Evolutionary conservation across 306 rosid genomes (phyloP), one percentile per base, ranked within the genome.

Genomic region (Vicia faba): DNA sequence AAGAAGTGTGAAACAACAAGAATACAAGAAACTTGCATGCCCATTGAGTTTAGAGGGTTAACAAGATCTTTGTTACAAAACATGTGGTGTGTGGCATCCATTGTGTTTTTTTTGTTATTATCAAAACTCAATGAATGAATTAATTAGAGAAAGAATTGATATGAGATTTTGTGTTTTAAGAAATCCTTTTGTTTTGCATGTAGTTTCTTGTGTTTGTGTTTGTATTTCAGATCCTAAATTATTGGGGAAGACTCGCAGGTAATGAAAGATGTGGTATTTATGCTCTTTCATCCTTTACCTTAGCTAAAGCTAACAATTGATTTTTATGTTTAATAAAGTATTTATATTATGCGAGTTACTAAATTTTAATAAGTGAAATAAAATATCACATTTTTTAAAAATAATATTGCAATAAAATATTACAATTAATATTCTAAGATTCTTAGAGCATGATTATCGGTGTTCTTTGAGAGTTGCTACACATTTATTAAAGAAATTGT

Each of bases 1-100:
- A 93, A 93, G 71, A 90, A 69, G 70, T 89, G 97, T 36, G 99
- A 93, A 23, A 90, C 80, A 75, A 93, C 99, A 25, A 93, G 99
- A 76, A 93, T 89, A 82, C 86, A 80, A 0, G 97, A 67, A 16
- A 88, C 89, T 54, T 93, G 99, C 85, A 90, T 77, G 36, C 96
- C 93, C 99, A 93, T 89, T 36, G 99, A 86, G 20, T 80, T 78
- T 1, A 93, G 64, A 10, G 96, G 97, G 71, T 93, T 89, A 80
- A 82, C 58, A 63, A 86, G 59, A 68, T 87, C 79, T 25, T 26
- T 79, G 79, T 64, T 69, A 73, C 96, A 93, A 5, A 90, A 88
- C 72, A 93, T 74, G 33, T 53, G 40, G n/a, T 82, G 79, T n/a
- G 99, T 88, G 36, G 96, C 95, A 9, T 93, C 99, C 99, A 93